A percentile compares a stretch with the other conserved stretches of the same genome.
Conservation (phyloP, 176 grass and related monocot species). For the Saccharum spontaneum region DNA sequence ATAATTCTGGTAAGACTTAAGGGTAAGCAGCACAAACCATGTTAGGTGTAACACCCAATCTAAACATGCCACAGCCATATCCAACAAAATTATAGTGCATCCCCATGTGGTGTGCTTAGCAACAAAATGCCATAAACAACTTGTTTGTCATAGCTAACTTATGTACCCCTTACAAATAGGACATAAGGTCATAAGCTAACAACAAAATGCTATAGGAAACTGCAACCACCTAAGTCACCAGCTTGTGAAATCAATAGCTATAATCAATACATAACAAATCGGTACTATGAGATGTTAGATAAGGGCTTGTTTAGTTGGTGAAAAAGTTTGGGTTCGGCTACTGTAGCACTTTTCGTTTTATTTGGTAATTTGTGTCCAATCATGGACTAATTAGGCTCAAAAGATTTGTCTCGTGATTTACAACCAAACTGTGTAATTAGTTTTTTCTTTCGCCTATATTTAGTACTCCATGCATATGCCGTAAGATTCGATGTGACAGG, state of each 20-base stretch:
- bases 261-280: conserved; percentile 2
- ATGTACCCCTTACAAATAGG: neutral
- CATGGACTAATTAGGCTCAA: too few species aligned
- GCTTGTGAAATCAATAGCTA: neutral
- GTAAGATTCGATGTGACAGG: too few species aligned
- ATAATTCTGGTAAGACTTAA: conserved; percentile 9
- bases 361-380: too few species aligned
- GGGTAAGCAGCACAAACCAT: neutral
- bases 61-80: neutral
- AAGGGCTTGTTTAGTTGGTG: too few species aligned
- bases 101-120: neutral
- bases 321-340: too few species aligned
- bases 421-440: too few species aligned
- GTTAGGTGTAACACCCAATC: neutral
- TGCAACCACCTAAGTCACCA: neutral
- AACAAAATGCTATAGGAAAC: neutral
- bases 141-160: conserved; percentile 17
- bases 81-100: neutral
- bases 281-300: neutral
- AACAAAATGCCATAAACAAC: conserved; percentile 9
- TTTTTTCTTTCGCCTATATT: too few species aligned
- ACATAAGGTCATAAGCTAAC: neutral
- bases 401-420: too few species aligned
- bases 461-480: too few species aligned
- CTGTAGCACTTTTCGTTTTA: too few species aligned